phyloP scores from a whole-genome alignment of 75 land plant species.

The Cunninghamia lanceolata region DNA sequence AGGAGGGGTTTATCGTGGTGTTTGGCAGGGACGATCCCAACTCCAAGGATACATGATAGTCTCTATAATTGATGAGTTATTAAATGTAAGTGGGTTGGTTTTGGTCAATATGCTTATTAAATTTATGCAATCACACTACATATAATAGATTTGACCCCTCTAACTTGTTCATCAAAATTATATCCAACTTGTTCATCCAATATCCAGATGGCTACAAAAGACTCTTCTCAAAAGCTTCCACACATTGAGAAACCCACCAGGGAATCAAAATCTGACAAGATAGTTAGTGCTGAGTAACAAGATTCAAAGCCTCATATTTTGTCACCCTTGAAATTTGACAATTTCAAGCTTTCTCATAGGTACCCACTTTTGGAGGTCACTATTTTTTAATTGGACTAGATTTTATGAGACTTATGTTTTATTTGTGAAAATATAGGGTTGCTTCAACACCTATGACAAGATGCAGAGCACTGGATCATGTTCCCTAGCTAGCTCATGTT shows the following conservation, averaged over 20 bases:
- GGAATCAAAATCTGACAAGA: not conserved
- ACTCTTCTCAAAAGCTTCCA: not conserved
- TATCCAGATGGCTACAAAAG: not conserved
- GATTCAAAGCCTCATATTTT: not conserved
- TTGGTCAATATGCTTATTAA: too few species aligned
- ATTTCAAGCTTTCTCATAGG: constrained; percentile 8
- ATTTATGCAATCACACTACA: too few species aligned
- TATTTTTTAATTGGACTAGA: not conserved
- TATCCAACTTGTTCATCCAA: too few species aligned
- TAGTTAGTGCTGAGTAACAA: not conserved
- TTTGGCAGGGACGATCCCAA: too few species aligned
- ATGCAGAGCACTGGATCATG: constrained; percentile 19
- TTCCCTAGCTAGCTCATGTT: constrained; percentile 16
- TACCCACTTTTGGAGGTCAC: not conserved
- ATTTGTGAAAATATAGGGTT: constrained; percentile 7
- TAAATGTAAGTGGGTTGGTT: too few species aligned
- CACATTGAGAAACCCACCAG: not conserved
- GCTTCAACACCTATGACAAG: constrained; percentile 29
- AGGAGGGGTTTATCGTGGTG: too few species aligned
- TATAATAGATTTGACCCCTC: too few species aligned
- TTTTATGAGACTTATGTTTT: not conserved
- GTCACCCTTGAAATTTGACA: not conserved
- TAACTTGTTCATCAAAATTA: too few species aligned
- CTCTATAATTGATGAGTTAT: too few species aligned
- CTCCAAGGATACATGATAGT: too few species aligned